phyloP scores from a whole-genome alignment of 176 grass and related monocot species.

The Aegilops speltoides region DNA sequence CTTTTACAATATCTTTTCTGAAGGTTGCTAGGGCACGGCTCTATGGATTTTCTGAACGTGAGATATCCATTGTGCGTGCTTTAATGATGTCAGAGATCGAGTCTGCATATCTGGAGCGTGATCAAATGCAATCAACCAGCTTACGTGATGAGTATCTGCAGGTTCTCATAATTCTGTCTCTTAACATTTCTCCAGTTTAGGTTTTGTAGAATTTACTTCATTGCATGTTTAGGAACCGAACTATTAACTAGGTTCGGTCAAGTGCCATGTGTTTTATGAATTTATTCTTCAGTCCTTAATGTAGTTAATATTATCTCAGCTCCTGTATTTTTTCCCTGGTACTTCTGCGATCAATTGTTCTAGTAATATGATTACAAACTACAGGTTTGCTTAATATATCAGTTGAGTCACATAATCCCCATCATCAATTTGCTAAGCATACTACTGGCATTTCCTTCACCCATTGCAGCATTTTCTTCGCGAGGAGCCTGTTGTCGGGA shows the following conservation, averaged over 20 bases:
- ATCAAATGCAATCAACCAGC: slow-evolving; percentile 97
- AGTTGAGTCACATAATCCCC: slow-evolving; percentile 14
- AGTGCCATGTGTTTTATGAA: slow-evolving; percentile 17
- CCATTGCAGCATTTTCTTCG: slow-evolving; percentile 86
- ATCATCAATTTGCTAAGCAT: slow-evolving; percentile 17
- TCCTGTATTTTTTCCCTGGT: slow-evolving; percentile 15
- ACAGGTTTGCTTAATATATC: slow-evolving; percentile 20
- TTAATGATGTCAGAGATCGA: slow-evolving; percentile 99
- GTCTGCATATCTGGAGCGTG: slow-evolving; percentile 94
- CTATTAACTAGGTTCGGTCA: slow-evolving; percentile 13
- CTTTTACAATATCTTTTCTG: slow-evolving; percentile 27
- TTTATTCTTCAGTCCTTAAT: slow-evolving; percentile 20
- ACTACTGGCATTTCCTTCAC: background rate
- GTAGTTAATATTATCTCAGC: slow-evolving; percentile 25
- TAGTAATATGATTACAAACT: background rate
- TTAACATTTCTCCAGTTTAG: slow-evolving; percentile 19
- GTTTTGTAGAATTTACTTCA: slow-evolving; percentile 4
- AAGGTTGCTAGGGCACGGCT: slow-evolving; percentile 93
- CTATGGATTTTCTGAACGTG: slow-evolving; percentile 97
- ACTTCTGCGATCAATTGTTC: background rate
- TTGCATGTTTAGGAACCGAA: background rate
- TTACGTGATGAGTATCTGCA: slow-evolving; percentile 90
- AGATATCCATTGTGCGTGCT: slow-evolving; percentile 95
- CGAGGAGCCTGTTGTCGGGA: slow-evolving; percentile 86
- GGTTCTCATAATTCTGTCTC: slow-evolving; percentile 46